These are phyloP conservation scores for Phlebiopsis gigantea DNA, from an alignment of 768 basidiomycete species.

Conservation along the genomic window DNA sequence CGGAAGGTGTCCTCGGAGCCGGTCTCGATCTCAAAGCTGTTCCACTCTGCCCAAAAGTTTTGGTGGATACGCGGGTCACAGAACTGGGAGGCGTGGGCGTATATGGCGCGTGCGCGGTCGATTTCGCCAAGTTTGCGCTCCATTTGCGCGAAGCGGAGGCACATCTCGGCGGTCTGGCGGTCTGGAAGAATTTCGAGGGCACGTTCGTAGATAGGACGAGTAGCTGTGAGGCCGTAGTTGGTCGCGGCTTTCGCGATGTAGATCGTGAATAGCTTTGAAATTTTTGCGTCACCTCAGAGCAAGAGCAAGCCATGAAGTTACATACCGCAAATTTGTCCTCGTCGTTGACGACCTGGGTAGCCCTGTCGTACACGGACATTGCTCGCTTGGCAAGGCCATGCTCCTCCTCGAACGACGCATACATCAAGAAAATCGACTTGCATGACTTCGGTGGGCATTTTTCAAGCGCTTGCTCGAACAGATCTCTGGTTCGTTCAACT, in stretches of 20 bases:
- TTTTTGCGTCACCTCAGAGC: slow-evolving; percentile 1
- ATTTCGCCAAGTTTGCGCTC: slow-evolving; percentile 99
- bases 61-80: slow-evolving; percentile 92
- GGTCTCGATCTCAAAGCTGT: slow-evolving; percentile 95
- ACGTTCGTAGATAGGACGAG: slow-evolving; percentile 92
- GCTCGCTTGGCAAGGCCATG: slow-evolving; percentile 91
- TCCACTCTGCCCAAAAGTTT: slow-evolving; percentile 97
- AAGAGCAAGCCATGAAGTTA: background rate
- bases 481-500: slow-evolving; percentile 91
- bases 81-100: slow-evolving; percentile 97
- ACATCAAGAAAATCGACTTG: slow-evolving; percentile 94
- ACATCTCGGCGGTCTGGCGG: slow-evolving; percentile 95
- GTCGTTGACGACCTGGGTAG: slow-evolving; percentile 78
- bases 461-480: slow-evolving; percentile 96
- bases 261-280: slow-evolving; percentile 81
- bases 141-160: slow-evolving; percentile 89
- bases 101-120: slow-evolving; percentile 93
- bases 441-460: slow-evolving; percentile 94
- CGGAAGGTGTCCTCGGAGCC: slow-evolving; percentile 98
- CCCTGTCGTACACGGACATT: slow-evolving; percentile 94
- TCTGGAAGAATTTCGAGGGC: slow-evolving; percentile 93
- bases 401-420: slow-evolving; percentile 94
- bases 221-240: slow-evolving; percentile 94
- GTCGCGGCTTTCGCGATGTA: slow-evolving; percentile 97
- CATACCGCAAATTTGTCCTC: slow-evolving; percentile 93